These are phyloP conservation scores for Venturia asperata DNA, from an alignment of 2,329 filamentous ascomycete species.

Conservation along the genomic window DNA sequence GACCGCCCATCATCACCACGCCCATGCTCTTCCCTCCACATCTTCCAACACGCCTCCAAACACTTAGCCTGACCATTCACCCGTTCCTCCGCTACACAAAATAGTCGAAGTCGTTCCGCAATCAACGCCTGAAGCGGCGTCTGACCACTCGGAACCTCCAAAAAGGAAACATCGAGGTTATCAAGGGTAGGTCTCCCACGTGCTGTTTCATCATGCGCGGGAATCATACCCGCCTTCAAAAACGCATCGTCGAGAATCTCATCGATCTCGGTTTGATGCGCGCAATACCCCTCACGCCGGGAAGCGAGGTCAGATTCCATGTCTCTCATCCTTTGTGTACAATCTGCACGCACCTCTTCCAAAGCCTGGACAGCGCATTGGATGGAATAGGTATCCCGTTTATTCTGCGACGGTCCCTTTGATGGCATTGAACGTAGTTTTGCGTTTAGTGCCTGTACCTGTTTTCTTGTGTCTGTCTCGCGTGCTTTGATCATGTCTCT, in stretches of 20 bases:
- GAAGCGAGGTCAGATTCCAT: background rate
- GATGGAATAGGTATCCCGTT: background rate
- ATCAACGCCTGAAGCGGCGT: background rate
- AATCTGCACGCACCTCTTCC: background rate
- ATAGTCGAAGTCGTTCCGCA: background rate
- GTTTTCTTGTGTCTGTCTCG: background rate
- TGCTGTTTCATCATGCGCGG: background rate
- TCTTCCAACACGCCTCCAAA: background rate
- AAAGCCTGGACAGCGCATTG: background rate
- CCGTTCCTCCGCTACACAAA: background rate
- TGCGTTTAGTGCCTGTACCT: background rate
- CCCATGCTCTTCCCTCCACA: background rate
- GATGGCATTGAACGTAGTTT: background rate
- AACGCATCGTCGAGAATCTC: background rate
- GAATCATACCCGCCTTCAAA: background rate
- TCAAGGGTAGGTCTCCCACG: background rate
- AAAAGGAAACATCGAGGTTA: background rate
- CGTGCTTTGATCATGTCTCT: background rate
- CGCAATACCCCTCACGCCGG: background rate
- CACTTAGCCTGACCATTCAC: background rate
- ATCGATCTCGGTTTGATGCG: background rate
- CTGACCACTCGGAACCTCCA: background rate
- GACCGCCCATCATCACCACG: background rate
- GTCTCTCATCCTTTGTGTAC: background rate
- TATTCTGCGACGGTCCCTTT: background rate